phyloP scores from a whole-genome alignment of 2,329 filamentous ascomycete genomes.

The Claviceps digitariae region DNA sequence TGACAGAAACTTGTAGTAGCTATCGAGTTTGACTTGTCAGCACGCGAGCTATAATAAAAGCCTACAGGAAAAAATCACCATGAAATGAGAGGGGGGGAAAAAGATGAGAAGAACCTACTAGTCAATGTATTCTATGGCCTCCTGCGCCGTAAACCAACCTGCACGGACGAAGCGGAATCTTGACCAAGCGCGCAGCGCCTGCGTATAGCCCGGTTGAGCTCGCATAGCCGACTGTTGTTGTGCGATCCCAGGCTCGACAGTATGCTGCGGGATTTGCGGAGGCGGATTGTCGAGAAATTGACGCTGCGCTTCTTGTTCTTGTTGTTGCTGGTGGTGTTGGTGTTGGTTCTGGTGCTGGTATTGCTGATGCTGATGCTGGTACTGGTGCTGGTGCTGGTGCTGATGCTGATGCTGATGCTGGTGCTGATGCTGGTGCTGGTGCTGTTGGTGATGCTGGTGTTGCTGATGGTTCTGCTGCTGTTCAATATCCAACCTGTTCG shows the following conservation, averaged over 20 bases:
- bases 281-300: background rate
- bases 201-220: constrained; percentile 42
- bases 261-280: constrained; percentile 11
- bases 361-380: background rate
- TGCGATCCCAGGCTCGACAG: constrained; percentile 33
- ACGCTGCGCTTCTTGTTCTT: background rate
- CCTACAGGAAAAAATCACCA: background rate
- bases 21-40: constrained; percentile 18
- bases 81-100: background rate
- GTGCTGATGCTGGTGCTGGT: background rate
- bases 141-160: constrained; percentile 89
- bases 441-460: background rate
- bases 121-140: constrained; percentile 86
- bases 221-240: constrained; percentile 29
- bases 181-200: constrained; percentile 77
- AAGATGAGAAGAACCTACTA: constrained; percentile 44
- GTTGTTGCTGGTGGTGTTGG: background rate
- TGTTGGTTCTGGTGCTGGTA: background rate
- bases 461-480: background rate
- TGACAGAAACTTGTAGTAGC: constrained; percentile 82
- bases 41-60: background rate
- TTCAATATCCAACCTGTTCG: constrained; percentile 6
- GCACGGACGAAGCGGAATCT: constrained; percentile 89
- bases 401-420: background rate
- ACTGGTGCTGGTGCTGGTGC: background rate